Evolutionary conservation across 2,329 filamentous ascomycete species (phyloP).

Genomic region (Sordariomycetes sp.): DNA sequence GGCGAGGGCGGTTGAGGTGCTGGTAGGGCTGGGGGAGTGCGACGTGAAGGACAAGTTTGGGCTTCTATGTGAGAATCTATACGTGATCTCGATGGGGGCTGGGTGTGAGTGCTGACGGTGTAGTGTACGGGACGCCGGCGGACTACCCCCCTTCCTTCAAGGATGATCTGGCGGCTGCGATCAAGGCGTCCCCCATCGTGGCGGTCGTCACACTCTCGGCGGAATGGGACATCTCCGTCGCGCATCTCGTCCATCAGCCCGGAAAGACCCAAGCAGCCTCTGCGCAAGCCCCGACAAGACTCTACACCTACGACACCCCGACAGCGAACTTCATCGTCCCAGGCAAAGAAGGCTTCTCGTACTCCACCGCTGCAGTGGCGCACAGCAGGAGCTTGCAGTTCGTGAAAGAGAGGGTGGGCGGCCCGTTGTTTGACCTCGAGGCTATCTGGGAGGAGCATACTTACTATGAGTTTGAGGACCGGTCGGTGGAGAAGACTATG

Average conservation of each 20-base stretch:
- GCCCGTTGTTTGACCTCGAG: conserved; percentile 62
- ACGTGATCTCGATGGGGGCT: background rate
- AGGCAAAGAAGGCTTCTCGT: conserved; percentile 27
- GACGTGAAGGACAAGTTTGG: conserved; percentile 23
- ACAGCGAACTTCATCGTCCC: conserved; percentile 2
- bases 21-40: conserved; percentile 14
- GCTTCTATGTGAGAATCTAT: conserved; percentile 17
- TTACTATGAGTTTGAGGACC: conserved; percentile 53
- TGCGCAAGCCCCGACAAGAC: background rate
- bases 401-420: conserved; percentile 46
- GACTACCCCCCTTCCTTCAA: conserved; percentile 2
- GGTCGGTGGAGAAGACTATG: conserved; percentile 62
- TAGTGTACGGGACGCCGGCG: conserved; percentile 1
- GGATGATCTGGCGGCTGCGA: background rate
- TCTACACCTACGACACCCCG: background rate
- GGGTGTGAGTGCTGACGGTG: background rate
- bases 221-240: conserved; percentile 8
- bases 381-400: conserved; percentile 56
- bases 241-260: background rate
- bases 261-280: background rate
- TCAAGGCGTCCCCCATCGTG: conserved; percentile 9
- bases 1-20: conserved; percentile 9
- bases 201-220: conserved; percentile 10
- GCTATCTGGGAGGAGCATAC: conserved; percentile 71
- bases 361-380: conserved; percentile 40